Base-by-base conservation (phyloP, 345 rosid genomes). In the Litchi chinensis region DNA sequence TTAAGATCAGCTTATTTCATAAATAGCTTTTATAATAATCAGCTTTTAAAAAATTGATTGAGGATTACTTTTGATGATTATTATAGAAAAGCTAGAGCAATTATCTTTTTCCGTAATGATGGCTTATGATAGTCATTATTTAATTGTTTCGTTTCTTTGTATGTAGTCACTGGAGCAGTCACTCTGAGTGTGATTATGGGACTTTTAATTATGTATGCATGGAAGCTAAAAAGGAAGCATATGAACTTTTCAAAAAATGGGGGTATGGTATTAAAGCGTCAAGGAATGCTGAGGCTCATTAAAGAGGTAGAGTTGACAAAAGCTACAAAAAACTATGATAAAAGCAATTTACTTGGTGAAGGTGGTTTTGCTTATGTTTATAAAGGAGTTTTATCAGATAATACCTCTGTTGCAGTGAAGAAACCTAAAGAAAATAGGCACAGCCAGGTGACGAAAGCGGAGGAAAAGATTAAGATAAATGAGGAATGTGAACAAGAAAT, bases 331-430 rank as follows among this genome's bases (percentile, higher is more conserved):
- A 79, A 79, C 56, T 83, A 71, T 54, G 77, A 50, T 16, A 37
- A 12, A 11, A 22, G 10, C 37, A 62, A 73, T 0, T 50, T 78
- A 8, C 80, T 82, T 10, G 82, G 85, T 1, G 71, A 71, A 62
- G 85, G 85, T 0, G 85, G 80, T 19, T 83, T 69, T 59, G 83
- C 81, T 5, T 77, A 39, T 32, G 86, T 83, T 15, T 80, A 83
- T 76, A 80, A 57, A 57, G 86, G 86, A 2, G 43, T 73, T 50
- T 7, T 80, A 22, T 11, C 59, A 0, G 81, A 80, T 59, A 22
- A 46, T 18, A 57, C 63, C 2, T 22, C 19, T 18, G 63, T 57
- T 57, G 63, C 63, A 19, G 63, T 57, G 22, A 57, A 57, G 63
- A 57, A 6, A 22, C 74, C 73, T 11, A 76, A 77, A 60, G 83